These are phyloP conservation scores for Didymella segeticola DNA, from an alignment of 2,329 filamentous ascomycete species.

Conservation along the genomic window DNA sequence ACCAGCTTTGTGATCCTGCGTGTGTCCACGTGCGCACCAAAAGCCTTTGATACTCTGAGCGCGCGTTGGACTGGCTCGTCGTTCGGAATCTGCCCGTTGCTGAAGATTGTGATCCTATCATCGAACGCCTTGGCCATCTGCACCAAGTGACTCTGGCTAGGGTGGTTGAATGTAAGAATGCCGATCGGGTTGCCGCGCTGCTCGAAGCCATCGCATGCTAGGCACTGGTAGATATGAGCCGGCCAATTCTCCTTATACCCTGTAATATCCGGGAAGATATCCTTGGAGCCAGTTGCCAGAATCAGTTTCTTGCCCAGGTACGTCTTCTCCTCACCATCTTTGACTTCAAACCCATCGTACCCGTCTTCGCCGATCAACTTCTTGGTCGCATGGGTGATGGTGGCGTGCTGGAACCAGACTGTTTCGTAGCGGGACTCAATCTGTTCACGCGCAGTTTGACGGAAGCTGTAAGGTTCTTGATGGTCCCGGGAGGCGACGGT, in stretches of 20 bases:
- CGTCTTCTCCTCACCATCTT: conserved; percentile 51
- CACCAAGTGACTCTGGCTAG: conserved; percentile 31
- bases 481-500: conserved; percentile 41
- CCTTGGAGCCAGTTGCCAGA: conserved; percentile 61
- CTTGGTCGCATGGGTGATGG: conserved; percentile 30
- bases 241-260: conserved; percentile 65
- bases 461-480: conserved; percentile 35
- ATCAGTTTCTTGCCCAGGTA: conserved; percentile 62
- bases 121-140: conserved; percentile 38
- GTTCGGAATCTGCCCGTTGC: conserved; percentile 27
- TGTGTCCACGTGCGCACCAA: conserved; percentile 36
- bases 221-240: conserved; percentile 59
- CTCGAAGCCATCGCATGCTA: conserved; percentile 68
- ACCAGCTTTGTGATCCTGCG: conserved; percentile 32
- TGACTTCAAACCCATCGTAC: conserved; percentile 47
- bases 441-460: conserved; percentile 42
- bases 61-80: conserved; percentile 26
- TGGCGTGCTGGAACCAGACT: conserved; percentile 40
- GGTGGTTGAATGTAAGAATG: conserved; percentile 32
- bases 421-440: conserved; percentile 48
- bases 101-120: conserved; percentile 35
- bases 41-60: conserved; percentile 25
- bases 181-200: conserved; percentile 54
- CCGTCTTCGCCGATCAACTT: conserved; percentile 29
- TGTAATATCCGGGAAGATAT: conserved; percentile 58